Conservation (phyloP, 805 yeast species). For the Candida loeiensis region DNA sequence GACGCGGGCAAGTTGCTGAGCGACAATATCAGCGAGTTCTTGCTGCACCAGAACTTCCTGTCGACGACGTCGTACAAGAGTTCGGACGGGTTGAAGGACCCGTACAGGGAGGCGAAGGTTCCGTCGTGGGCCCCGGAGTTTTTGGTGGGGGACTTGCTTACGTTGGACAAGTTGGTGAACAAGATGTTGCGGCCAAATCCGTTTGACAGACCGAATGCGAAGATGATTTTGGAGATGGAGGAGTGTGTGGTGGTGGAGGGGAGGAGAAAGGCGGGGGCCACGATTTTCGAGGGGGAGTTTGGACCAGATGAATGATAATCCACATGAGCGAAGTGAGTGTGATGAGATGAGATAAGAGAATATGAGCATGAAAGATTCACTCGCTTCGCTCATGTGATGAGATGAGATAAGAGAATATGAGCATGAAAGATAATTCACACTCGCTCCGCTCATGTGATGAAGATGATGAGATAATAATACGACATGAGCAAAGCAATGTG, state of each 20-base stretch:
- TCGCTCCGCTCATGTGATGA: background rate
- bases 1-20: constrained; percentile 85
- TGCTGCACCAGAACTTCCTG: constrained; percentile 26
- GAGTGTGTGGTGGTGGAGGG: constrained; percentile 78
- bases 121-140: constrained; percentile 89
- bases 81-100: constrained; percentile 1
- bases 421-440: no score
- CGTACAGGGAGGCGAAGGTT: constrained; percentile 19
- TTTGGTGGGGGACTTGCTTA: constrained; percentile 50
- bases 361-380: no score
- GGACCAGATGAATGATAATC: constrained; percentile 68
- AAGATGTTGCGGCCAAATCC: constrained; percentile 91
- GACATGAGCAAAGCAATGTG: background rate
- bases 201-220: constrained; percentile 73
- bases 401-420: background rate
- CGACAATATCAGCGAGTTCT: constrained; percentile 42
- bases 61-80: constrained; percentile 1
- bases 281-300: constrained; percentile 91
- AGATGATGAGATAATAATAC: background rate
- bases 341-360: no score
- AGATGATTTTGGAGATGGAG: constrained; percentile 58
- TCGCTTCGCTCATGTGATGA: background rate
- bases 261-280: constrained; percentile 86
- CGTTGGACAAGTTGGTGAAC: constrained; percentile 74
- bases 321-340: no score